These are phyloP conservation scores for Filobasidium floriforme DNA, from an alignment of 768 basidiomycete species.

Conservation along the genomic window DNA sequence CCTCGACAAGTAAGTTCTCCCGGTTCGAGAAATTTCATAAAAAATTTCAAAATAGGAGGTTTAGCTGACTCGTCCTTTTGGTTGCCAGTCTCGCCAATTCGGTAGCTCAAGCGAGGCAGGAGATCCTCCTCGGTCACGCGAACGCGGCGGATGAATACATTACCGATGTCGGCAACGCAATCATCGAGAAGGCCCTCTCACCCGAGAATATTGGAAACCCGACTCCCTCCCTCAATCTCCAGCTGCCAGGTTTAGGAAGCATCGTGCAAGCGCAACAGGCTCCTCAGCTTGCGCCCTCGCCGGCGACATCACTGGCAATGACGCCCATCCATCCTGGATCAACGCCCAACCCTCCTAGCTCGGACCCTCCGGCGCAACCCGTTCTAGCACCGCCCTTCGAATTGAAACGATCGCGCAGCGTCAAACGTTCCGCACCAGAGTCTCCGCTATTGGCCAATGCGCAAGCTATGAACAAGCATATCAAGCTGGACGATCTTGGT, in stretches of 20 bases:
- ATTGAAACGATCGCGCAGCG: conserved; percentile 17
- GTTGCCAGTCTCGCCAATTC: conserved; percentile 33
- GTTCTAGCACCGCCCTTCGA: conserved; percentile 20
- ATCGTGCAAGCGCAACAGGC: conserved; percentile 13
- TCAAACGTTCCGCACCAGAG: conserved; percentile 20
- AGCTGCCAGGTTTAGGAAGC: conserved; percentile 2
- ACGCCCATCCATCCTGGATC: conserved; percentile 14
- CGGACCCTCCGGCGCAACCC: background rate
- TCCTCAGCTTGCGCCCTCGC: conserved; percentile 11
- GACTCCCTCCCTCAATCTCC: conserved; percentile 11
- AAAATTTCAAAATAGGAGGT: too few species aligned
- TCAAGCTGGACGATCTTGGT: conserved; percentile 16
- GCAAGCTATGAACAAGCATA: conserved; percentile 18
- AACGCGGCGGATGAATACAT: conserved; percentile 38
- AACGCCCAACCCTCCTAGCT: background rate
- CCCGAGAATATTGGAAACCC: conserved; percentile 8
- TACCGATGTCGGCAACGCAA: conserved; percentile 37
- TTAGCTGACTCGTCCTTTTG: background rate
- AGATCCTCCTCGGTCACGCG: conserved; percentile 36
- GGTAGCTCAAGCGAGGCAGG: conserved; percentile 37
- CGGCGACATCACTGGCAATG: conserved; percentile 3
- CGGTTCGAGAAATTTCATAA: too few species aligned
- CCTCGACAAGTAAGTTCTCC: conserved; percentile 36
- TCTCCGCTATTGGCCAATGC: conserved; percentile 15
- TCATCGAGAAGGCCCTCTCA: conserved; percentile 26